Evolutionary conservation across 2,329 filamentous ascomycete genomes (phyloP), one percentile per base, ranked within the genome.

Genomic region (Colletotrichum coccodes): DNA sequence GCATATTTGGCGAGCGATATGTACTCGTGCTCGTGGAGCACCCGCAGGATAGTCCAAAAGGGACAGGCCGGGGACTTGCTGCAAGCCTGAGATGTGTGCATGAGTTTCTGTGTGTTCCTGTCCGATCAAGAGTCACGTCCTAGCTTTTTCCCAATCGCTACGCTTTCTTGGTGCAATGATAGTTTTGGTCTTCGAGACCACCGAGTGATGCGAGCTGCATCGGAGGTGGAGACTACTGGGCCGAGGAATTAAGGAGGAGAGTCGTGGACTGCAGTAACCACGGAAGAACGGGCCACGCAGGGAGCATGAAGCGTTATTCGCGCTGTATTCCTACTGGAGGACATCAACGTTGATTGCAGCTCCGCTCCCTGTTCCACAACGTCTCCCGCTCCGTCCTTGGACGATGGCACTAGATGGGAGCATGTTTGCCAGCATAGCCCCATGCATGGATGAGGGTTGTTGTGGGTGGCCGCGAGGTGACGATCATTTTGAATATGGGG

Each of bases 401-500:
- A 64, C 42, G 53, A 64, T 44, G 32, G 60, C 23, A 57, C 21
- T 30, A 47, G 53, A 64, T 44, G 32, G 60, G 32, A 57, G 21
- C 36, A 47, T 32, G 53, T 30, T 53, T 59, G 40, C 46, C n/a
- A 54, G 52, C 42, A 38, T 56, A 42, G 44, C 34, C 26, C 30
- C 32, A 7, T 53, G 11, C 65, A 60, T 64, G 60, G 54, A 54
- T 36, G 23, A 56, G 53, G 47, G 60, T 54, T 30, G 18, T 58
- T 40, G 46, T 30, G 46, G 38, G 52, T 60, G 47, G 26, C 60
- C 60, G 53, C 23, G 47, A 64, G 50, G 26, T 42, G 65, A 60
- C 60, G 65, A 65, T 68, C 65, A 49, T 40, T 26, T 46, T 50
- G 52, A 40, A 60, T 59, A 53, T 68, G 60, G 38, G 26, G 65